Evolutionary conservation across 352 stramenopile species (phyloP).

Genomic region (Pythium grandisporangium): DNA sequence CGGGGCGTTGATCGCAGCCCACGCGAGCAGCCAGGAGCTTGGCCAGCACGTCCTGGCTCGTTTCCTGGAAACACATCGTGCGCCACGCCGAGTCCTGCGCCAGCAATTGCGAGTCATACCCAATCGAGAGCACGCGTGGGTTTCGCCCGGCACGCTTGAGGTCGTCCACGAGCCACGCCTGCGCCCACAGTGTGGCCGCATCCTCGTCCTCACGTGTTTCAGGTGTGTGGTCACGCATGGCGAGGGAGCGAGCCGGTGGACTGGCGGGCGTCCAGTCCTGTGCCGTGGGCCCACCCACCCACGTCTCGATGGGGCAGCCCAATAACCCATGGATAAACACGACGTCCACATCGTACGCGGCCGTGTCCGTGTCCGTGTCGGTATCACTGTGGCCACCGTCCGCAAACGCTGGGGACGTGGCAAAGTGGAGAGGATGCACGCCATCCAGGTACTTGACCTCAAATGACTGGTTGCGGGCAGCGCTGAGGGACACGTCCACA

Average conservation of each 20-base stretch:
- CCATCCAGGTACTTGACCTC: conserved; percentile 60
- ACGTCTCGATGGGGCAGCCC: conserved; percentile 71
- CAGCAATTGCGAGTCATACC: conserved; percentile 72
- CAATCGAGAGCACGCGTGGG: conserved; percentile 66
- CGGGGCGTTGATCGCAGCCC: conserved; percentile 40
- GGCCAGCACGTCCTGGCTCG: conserved; percentile 46
- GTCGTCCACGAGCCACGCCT: conserved; percentile 58
- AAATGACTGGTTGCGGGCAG: too few relatives aligned
- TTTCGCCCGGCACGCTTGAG: conserved; percentile 45
- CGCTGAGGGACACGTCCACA: too few relatives aligned
- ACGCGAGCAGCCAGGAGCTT: conserved; percentile 57
- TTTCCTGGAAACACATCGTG: conserved; percentile 68
- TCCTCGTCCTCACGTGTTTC: too few relatives aligned
- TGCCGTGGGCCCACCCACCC: conserved; percentile 63
- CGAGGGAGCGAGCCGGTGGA: too few relatives aligned
- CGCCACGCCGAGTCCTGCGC: conserved; percentile 65
- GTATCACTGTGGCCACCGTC: conserved; percentile 1
- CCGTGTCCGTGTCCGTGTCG: conserved; percentile 4
- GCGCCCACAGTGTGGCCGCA: conserved; percentile 45
- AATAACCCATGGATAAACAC: conserved; percentile 80
- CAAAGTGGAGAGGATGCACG: conserved; percentile 61
- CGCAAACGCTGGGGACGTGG: conserved; percentile 13
- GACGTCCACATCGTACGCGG: conserved; percentile 62
- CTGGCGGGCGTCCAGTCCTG: too few relatives aligned
- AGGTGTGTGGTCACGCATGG: too few relatives aligned